Percentiles rank a stretch among this genome's conserved stretches.
Conservation (phyloP, 78 protist species). For the Blattamonas nauphoetae region DNA sequence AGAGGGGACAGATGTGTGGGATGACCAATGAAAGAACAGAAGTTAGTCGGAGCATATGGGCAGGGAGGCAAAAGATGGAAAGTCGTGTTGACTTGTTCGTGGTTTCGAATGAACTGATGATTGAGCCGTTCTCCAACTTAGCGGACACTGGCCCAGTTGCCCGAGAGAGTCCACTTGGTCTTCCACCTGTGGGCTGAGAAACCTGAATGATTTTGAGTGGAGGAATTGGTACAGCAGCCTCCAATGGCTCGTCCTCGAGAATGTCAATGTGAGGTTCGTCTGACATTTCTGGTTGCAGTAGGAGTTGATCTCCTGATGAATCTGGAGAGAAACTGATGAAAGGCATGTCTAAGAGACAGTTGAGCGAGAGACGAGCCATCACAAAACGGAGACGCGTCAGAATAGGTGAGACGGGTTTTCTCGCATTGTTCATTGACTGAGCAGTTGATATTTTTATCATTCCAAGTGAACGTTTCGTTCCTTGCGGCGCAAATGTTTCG, state of each 20-base stretch:
- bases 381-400: background rate
- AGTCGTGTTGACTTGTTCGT: background rate
- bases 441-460: background rate
- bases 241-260: background rate
- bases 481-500: background rate
- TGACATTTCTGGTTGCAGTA: background rate
- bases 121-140: background rate
- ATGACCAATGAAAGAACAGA: background rate
- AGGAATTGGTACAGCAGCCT: background rate
- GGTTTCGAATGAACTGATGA: background rate
- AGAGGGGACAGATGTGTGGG: background rate
- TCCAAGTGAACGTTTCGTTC: background rate
- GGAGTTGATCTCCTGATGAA: background rate
- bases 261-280: background rate
- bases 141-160: background rate
- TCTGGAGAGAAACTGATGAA: background rate
- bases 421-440: background rate
- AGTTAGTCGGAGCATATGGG: background rate
- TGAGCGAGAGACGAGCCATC: background rate
- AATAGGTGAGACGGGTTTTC: background rate
- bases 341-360: background rate
- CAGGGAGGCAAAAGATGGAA: background rate
- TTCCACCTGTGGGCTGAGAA: background rate
- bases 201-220: background rate
- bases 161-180: background rate